Evolutionary conservation across 2,329 filamentous ascomycete species (phyloP), one percentile per base, ranked within the genome.

Genomic region (Neoascochyta sp.): DNA sequence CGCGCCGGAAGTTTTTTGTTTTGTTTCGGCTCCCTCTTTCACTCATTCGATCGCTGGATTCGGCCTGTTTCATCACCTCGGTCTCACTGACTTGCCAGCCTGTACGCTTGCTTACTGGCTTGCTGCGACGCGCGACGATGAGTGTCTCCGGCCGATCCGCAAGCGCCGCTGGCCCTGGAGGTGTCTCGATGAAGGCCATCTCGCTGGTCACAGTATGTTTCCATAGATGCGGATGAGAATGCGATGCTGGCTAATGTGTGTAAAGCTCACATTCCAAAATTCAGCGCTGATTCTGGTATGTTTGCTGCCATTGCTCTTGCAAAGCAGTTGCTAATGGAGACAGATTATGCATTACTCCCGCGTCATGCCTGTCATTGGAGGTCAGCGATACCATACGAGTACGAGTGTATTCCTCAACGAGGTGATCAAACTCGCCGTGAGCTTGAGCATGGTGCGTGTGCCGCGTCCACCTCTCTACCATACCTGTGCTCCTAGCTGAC

Each of bases 381-480:
- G 87, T 46, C 86, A 89, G 56, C 82, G 89, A 59, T 96, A 95
- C 65, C 86, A 92, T 50, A 82, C 90, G 21, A 95, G 89, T 22
- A 96, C 92, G 7, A 89, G 90, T 23, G 86, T 98, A 32, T 86
- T 96, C 60, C 73, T 96, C 42, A 92, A 89, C 63, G 92, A 98
- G 66, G 75, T 95, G 25, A 76, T 95, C 51, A 96, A 96, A 65
- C 75, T 96, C 18, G 77, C 81, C 20, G 79, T 96, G 32, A 93
- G 86, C 48, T 70, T 95, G 22, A 87, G 85, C 5, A 82, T 95
- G 60, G 50, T 53, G 43, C 2, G 34, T 10, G 12, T n/a, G 9
- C 21, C 7, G 8, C 2, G 16, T 9, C 10, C 4, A 9, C 6
- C 4, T 22, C 10, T 13, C 7, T n/a, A n/a, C n/a, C n/a, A n/a